These are phyloP conservation scores for Termitomyces sp. DNA, from an alignment of 768 basidiomycete species.

Conservation along the genomic window DNA sequence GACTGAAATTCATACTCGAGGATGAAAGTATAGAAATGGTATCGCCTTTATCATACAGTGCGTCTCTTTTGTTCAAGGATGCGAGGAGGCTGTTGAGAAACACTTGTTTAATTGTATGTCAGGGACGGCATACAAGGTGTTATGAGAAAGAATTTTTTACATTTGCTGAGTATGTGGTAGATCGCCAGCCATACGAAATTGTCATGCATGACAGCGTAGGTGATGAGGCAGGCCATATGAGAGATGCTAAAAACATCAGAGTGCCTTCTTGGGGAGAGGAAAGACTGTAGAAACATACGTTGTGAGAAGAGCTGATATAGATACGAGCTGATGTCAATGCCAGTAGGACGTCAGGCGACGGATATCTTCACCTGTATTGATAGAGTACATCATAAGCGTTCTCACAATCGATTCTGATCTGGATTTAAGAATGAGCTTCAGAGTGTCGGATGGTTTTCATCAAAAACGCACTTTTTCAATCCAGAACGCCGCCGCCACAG, in stretches of 20 bases:
- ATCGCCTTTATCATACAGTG: constrained; percentile 1
- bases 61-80: constrained; percentile 12
- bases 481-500: constrained; percentile 3
- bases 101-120: constrained; percentile 2
- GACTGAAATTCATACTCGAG: background rate
- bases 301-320: background rate
- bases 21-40: background rate
- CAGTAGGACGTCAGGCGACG: background rate
- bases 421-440: background rate
- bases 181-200: background rate
- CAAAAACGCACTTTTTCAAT: constrained; percentile 1
- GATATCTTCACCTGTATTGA: background rate
- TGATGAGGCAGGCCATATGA: background rate
- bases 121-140: background rate
- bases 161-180: constrained; percentile 12
- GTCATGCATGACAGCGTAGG: background rate
- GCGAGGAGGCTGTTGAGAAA: constrained; percentile 18
- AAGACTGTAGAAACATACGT: background rate
- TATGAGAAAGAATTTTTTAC: background rate
- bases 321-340: background rate
- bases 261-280: background rate
- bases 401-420: background rate
- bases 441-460: background rate
- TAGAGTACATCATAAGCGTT: background rate
- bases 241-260: background rate